These are phyloP conservation scores for Fraxinus nigra DNA, from an alignment of 305 asterid genomes.

Conservation along the genomic window DNA sequence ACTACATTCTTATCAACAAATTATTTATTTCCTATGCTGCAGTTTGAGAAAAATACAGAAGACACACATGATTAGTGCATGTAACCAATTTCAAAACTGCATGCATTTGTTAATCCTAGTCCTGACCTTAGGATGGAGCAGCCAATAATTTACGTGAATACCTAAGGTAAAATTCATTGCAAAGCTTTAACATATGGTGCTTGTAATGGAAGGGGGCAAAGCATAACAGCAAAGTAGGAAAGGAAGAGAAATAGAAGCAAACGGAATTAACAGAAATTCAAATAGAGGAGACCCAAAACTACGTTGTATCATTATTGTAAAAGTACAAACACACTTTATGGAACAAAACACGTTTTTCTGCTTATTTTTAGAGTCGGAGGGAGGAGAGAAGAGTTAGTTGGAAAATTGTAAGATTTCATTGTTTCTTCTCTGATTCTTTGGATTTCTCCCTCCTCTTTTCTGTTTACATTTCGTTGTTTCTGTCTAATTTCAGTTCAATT, in stretches of 20 bases:
- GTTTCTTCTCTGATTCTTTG: too few species aligned
- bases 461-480: too few species aligned
- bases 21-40: neutral
- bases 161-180: neutral
- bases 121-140: neutral
- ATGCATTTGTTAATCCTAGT: neutral
- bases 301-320: neutral
- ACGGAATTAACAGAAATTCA: neutral
- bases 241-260: neutral
- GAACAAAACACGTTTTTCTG: neutral
- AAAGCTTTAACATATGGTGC: neutral
- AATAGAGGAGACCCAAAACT: neutral
- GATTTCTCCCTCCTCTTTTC: too few species aligned
- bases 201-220: neutral
- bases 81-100: neutral
- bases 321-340: neutral
- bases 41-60: neutral
- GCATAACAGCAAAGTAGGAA: neutral
- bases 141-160: neutral
- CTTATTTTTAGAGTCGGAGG: neutral
- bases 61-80: neutral
- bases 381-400: neutral
- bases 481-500: too few species aligned
- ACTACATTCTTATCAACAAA: neutral
- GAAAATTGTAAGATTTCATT: neutral